Conservation (phyloP, 768 basidiomycete genomes). For the Mycena belliarum region DNA sequence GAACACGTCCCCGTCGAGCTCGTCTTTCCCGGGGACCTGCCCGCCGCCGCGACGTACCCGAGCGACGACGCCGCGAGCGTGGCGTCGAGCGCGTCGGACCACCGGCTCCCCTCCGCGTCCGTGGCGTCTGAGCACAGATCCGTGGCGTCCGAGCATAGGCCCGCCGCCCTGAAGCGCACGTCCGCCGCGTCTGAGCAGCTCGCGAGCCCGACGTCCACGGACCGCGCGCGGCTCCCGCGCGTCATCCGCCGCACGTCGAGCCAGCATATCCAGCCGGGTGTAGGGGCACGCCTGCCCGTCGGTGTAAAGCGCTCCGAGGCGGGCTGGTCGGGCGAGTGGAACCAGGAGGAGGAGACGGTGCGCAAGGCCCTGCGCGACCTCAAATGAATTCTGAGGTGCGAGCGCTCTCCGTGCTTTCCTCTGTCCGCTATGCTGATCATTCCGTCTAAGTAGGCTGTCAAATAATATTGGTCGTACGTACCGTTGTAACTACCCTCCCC, state of each 20-base stretch:
- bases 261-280: background rate
- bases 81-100: background rate
- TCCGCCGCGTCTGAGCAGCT: background rate
- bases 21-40: constrained; percentile 9
- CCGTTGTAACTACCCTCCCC: too few species aligned
- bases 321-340: constrained; percentile 22
- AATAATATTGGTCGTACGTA: too few species aligned
- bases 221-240: background rate
- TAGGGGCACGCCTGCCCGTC: background rate
- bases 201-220: background rate
- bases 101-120: background rate
- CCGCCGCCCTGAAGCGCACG: background rate
- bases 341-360: constrained; percentile 7
- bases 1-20: constrained; percentile 18
- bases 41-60: background rate
- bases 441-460: too few species aligned
- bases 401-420: too few species aligned
- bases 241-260: background rate
- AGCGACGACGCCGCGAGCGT: background rate
- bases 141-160: too few species aligned
- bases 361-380: constrained; percentile 10
- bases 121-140: too few species aligned
- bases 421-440: too few species aligned
- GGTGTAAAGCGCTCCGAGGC: constrained; percentile 3
- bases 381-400: too few species aligned